phyloP scores from a whole-genome alignment of 2,329 filamentous ascomycete species.

The Didymella sp. region DNA sequence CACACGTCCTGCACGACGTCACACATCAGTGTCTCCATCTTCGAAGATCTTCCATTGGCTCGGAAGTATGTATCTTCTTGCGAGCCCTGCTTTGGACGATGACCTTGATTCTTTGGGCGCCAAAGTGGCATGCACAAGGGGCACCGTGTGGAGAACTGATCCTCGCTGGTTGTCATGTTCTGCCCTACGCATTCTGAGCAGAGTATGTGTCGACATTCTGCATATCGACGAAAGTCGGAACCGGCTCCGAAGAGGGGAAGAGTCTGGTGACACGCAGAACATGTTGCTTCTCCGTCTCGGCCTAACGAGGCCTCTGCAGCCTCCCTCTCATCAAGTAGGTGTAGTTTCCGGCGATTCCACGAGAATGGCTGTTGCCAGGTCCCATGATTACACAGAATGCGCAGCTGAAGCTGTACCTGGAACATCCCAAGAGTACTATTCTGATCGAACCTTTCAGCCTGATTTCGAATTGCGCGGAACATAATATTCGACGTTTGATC shows the following conservation, averaged over 20 bases:
- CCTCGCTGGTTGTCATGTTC: constrained; percentile 21
- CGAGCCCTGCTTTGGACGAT: constrained; percentile 4
- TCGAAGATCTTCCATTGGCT: constrained; percentile 41
- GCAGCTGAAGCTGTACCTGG: constrained; percentile 56
- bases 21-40: constrained; percentile 44
- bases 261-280: constrained; percentile 41
- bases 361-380: constrained; percentile 57
- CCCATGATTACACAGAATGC: constrained; percentile 60
- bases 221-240: constrained; percentile 31
- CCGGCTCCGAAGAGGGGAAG: constrained; percentile 33
- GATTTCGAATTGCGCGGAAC: constrained; percentile 49
- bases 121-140: constrained; percentile 35
- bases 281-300: constrained; percentile 37
- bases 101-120: not conserved
- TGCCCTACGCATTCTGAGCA: constrained; percentile 47
- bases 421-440: constrained; percentile 55
- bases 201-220: constrained; percentile 42
- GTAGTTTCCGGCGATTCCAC: constrained; percentile 49
- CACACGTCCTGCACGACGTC: constrained; percentile 42
- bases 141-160: constrained; percentile 20
- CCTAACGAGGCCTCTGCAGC: constrained; percentile 40
- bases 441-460: constrained; percentile 46
- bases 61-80: constrained; percentile 42
- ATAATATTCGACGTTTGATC: constrained; percentile 46
- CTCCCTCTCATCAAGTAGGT: constrained; percentile 47